A percentile compares a stretch with the other conserved stretches of the same genome.
These are phyloP conservation scores for Trichocladium uniseriatum DNA, from an alignment of 495 filamentous ascomycete species.

Conservation along the genomic window DNA sequence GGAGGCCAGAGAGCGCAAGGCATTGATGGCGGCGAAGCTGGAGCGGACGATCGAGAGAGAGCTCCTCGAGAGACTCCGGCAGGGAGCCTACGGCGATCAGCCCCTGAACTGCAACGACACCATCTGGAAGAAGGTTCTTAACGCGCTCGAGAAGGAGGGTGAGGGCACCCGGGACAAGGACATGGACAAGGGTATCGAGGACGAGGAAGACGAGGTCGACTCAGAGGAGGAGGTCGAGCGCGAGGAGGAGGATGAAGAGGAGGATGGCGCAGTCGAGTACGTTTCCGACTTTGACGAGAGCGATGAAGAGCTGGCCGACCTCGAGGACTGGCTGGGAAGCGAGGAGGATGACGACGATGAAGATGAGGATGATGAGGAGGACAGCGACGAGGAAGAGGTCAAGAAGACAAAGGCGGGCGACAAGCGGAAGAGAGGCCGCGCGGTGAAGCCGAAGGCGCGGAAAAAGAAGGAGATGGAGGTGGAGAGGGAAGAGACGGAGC, in stretches of 20 bases:
- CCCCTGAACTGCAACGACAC: constrained; percentile 87
- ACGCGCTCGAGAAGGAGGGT: constrained; percentile 76
- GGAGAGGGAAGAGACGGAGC: constrained; percentile 47
- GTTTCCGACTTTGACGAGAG: constrained; percentile 53
- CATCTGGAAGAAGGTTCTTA: constrained; percentile 96
- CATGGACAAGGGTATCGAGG: constrained; percentile 73
- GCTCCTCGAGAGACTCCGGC: constrained; percentile 80
- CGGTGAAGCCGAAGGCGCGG: constrained; percentile 50
- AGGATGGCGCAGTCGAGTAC: constrained; percentile 76
- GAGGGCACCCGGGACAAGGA: constrained; percentile 82
- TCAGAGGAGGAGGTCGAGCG: constrained; percentile 57
- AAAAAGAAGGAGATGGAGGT: constrained; percentile 68
- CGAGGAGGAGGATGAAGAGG: constrained; percentile 53
- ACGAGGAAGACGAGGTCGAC: constrained; percentile 65
- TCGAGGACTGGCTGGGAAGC: constrained; percentile 43
- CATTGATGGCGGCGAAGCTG: constrained; percentile 85
- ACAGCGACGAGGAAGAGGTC: constrained; percentile 29
- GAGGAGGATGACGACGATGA: constrained; percentile 41
- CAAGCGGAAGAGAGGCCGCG: constrained; percentile 58
- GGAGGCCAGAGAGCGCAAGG: constrained; percentile 86
- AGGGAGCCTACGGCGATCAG: constrained; percentile 89
- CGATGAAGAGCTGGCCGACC: constrained; percentile 41
- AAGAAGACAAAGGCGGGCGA: constrained; percentile 45
- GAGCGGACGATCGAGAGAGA: constrained; percentile 95
- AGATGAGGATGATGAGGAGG: constrained; percentile 40